Base-by-base conservation (phyloP, 441 rosid genomes). In the Brassica balearica region DNA sequence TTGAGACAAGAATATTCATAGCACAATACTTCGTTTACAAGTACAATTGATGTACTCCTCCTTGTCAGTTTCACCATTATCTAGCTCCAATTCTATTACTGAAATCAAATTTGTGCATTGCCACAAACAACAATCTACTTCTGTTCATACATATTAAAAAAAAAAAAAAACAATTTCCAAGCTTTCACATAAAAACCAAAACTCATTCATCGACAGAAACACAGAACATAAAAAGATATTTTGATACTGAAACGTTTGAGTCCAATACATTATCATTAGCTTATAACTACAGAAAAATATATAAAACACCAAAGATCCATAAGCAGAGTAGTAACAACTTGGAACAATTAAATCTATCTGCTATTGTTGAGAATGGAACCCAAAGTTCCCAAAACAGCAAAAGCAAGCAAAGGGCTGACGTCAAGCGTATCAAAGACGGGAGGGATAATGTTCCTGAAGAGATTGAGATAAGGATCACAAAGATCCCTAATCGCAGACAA, bases 391-490 rank as follows among this genome's bases (percentile, higher is more conserved):
- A 95, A 71, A 46, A 92, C 89, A 0, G 95, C 89, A n/a, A 95
- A 92, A 61, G 94, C 97, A 64, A 95, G 84, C 65, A 90, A 80
- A 2, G 97, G 97, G 62, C 97, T 95, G 32, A 91, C 89, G 67
- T 92, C 98, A 65, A 95, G 86, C 0, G 97, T 88, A 63, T 88
- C 90, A 34, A 91, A 91, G 14, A 90, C 65, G 0, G 97, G 97
- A 41, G 97, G 97, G 56, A 90, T 90, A 32, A 92, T 82, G 27
- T 29, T 92, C 88, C 97, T 87, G 63, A 95, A 95, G 83, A 95
- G 84, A 76, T 89, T 92, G 76, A 95, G 81, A 58, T 92, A 92
- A 2, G 95, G 98, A 80, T 92, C 98, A 5, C 94, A 92, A 0
- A 92, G 86, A 83, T 90, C 97, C 72, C 94, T 84, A 3, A 91